Base-by-base conservation (phyloP, 371 early-diverging fungal genomes). In the Lichtheimia corymbifera region DNA sequence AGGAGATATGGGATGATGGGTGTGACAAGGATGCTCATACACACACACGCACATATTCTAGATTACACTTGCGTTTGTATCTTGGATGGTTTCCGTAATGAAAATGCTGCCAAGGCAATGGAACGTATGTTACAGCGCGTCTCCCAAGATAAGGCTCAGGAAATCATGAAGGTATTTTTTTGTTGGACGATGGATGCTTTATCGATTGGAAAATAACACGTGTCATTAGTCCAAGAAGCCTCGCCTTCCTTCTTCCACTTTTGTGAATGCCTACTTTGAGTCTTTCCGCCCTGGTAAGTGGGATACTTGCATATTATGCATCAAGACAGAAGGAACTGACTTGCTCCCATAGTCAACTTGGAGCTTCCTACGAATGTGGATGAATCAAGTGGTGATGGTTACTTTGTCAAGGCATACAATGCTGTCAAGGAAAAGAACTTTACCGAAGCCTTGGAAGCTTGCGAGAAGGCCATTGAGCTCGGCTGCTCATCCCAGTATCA, bases 1-100 rank as follows among this genome's bases (percentile, higher is more conserved):
- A 13, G 18, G 14, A n/a, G 14, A 50, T 56, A 25, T 53, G 25
- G 20, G 18, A 15, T 27, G 25, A 11, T 5, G 22, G 50, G 52
- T 24, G 52, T 9, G 44, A 18, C 17, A 17, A 15, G 18, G 45
- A 14, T 13, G 27, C 18, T 43, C 30, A 40, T 53, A 28, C 27
- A 2, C 20, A 6, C 24, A 47, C 30, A 40, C 47, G n/a, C 27
- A 2, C 20, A 6, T n/a, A 47, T 25, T 43, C 17, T 53, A 88
- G 97, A 97, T 72, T 96, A 87, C 63, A 96, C 96, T 13, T 91
- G 92, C 6, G 88, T 92, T 13, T 96, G 97, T 76, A 93, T 97
- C 65, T 79, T 97, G 22, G 97, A 97, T 59, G 92, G 91, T 51
- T 97, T 96, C 84, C 90, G 89, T 58, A 95, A 93, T 71, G 89